These are phyloP conservation scores for Triticum monococcum DNA, from an alignment of 176 grass and related monocot genomes.

Conservation along the genomic window DNA sequence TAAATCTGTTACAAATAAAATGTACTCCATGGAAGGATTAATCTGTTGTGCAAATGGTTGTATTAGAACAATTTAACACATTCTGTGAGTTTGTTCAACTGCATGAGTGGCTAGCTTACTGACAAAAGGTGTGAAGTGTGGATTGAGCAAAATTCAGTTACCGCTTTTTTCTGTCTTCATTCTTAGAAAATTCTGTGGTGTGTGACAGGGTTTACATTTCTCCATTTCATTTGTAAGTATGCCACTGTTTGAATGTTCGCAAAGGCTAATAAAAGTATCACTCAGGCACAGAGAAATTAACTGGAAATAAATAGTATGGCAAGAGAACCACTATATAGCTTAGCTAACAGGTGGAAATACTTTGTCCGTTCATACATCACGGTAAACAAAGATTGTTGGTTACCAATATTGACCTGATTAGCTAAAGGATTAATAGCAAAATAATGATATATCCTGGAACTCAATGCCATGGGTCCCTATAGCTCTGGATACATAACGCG, in stretches of 20 bases:
- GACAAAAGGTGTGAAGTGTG: neutral
- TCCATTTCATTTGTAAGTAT: neutral
- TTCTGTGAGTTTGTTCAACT: slow-evolving; percentile 24
- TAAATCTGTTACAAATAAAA: slow-evolving; percentile 38
- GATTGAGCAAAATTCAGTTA: neutral
- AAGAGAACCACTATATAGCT: neutral
- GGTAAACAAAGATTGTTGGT: slow-evolving; percentile 8
- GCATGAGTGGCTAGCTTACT: slow-evolving; percentile 24
- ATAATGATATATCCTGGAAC: no score
- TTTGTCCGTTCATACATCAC: neutral
- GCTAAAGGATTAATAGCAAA: no score
- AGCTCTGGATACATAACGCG: neutral
- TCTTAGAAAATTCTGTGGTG: neutral
- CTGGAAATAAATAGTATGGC: neutral
- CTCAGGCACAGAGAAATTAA: slow-evolving; percentile 4
- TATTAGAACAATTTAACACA: slow-evolving; percentile 16
- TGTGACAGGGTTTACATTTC: neutral
- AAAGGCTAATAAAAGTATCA: slow-evolving; percentile 7
- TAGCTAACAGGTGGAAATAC: neutral
- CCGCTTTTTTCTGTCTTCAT: neutral
- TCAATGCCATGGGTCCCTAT: no score
- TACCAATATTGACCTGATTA: neutral
- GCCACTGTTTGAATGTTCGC: neutral
- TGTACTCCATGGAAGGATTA: slow-evolving; percentile 4
- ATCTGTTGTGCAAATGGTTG: slow-evolving; percentile 1